These are phyloP conservation scores for Rosa persica DNA, from an alignment of 306 rosid species.

Conservation along the genomic window DNA sequence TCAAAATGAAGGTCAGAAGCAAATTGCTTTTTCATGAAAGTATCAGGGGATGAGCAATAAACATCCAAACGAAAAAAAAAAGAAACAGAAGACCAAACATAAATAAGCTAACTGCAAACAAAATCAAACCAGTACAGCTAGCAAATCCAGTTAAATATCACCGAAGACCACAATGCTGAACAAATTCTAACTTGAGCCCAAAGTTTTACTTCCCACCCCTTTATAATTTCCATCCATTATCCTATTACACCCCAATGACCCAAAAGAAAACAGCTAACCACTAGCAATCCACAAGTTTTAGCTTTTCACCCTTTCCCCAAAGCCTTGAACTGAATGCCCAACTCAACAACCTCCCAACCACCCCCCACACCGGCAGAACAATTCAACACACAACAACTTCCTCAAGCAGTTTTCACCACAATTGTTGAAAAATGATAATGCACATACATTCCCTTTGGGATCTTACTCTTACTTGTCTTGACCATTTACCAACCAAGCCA, in stretches of 20 bases:
- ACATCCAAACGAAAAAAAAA: not conserved
- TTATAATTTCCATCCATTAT: not conserved
- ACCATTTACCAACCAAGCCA: not conserved
- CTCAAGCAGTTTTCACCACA: not conserved
- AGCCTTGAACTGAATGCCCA: not conserved
- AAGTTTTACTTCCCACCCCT: not conserved
- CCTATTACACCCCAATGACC: not conserved
- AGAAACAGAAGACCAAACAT: not conserved
- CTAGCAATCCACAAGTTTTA: not conserved
- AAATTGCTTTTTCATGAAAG: not conserved
- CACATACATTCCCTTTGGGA: not conserved
- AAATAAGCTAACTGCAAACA: not conserved
- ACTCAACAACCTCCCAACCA: not conserved
- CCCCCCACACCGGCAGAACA: not conserved
- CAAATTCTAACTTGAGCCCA: not conserved
- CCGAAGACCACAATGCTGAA: not conserved
- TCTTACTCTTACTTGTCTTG: not conserved
- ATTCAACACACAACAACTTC: not conserved
- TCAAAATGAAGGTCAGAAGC: constrained; percentile 18
- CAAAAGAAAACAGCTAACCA: not conserved
- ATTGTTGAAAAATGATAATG: not conserved
- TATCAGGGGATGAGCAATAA: not conserved
- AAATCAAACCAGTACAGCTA: not conserved
- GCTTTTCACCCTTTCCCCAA: not conserved
- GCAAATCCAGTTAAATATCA: not conserved